Evolutionary conservation across 352 stramenopile genomes (phyloP).

Genomic region (Phytophthora agathidicida): DNA sequence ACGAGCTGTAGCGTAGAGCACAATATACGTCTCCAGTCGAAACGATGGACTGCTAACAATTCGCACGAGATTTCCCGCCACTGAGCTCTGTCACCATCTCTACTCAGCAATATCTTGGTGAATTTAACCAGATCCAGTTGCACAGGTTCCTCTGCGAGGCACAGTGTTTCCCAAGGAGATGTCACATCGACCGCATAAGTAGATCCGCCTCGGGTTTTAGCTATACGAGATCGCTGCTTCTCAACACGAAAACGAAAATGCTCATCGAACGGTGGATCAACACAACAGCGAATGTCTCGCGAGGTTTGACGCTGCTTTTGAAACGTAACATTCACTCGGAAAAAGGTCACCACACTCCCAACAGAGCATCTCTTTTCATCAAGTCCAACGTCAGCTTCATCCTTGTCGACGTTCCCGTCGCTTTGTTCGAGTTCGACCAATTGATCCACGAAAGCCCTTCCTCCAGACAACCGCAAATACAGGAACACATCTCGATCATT

Average conservation of each 20-base stretch:
- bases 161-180: slow-evolving; percentile 70
- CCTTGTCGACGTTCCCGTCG: slow-evolving; percentile 1
- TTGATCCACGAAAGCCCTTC: slow-evolving; percentile 80
- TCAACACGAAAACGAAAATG: slow-evolving; percentile 65
- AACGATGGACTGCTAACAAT: slow-evolving; percentile 62
- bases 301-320: slow-evolving; percentile 59
- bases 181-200: slow-evolving; percentile 65
- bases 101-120: slow-evolving; percentile 47
- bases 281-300: slow-evolving; percentile 46
- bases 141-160: slow-evolving; percentile 64
- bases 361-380: slow-evolving; percentile 36
- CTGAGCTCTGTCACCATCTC: slow-evolving; percentile 11
- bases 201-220: slow-evolving; percentile 25
- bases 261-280: slow-evolving; percentile 78
- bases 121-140: slow-evolving; percentile 71
- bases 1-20: slow-evolving; percentile 72
- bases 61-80: slow-evolving; percentile 64
- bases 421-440: slow-evolving; percentile 36
- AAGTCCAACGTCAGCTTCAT: slow-evolving; percentile 20
- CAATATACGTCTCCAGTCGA: slow-evolving; percentile 85
- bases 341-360: slow-evolving; percentile 54
- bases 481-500: slow-evolving; percentile 37
- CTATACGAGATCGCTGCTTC: slow-evolving; percentile 31
- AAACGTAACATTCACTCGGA: slow-evolving; percentile 59
- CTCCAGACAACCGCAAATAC: slow-evolving; percentile 61